These are phyloP conservation scores for Petunia axillaris DNA, from an alignment of 257 asterid species.

Conservation along the genomic window DNA sequence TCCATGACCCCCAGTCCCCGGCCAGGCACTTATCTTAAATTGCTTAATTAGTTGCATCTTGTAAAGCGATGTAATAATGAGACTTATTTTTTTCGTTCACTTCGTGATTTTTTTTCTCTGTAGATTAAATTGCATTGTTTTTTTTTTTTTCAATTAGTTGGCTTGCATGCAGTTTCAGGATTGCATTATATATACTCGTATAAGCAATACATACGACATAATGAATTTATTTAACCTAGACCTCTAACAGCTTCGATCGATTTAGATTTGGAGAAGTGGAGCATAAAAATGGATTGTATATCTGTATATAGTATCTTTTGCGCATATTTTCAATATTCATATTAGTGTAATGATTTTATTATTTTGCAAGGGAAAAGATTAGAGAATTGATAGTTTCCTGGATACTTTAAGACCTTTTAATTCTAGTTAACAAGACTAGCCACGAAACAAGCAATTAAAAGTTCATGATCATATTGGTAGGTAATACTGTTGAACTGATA, in stretches of 20 bases:
- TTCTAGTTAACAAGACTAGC: background rate
- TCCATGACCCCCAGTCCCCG: background rate
- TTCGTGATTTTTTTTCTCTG: background rate
- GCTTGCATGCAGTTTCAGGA: background rate
- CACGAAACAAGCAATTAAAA: background rate
- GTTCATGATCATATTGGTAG: background rate
- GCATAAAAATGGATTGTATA: background rate
- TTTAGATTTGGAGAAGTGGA: background rate
- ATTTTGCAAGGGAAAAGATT: too few species aligned
- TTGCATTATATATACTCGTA: background rate
- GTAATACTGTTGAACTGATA: constrained; percentile 14
- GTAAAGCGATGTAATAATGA: background rate
- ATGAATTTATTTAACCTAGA: too few species aligned
- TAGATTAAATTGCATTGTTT: background rate
- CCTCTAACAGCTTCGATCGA: background rate
- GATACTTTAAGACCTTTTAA: too few species aligned
- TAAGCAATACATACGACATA: too few species aligned
- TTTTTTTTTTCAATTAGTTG: background rate
- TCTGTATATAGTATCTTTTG: too few species aligned
- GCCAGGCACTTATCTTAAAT: too few species aligned
- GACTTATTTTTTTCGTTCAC: background rate
- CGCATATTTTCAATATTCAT: too few species aligned
- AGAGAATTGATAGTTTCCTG: too few species aligned
- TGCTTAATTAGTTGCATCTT: background rate
- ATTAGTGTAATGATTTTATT: too few species aligned